phyloP scores from a whole-genome alignment of 2,329 filamentous ascomycete species.

The Monosporascus sp. region DNA sequence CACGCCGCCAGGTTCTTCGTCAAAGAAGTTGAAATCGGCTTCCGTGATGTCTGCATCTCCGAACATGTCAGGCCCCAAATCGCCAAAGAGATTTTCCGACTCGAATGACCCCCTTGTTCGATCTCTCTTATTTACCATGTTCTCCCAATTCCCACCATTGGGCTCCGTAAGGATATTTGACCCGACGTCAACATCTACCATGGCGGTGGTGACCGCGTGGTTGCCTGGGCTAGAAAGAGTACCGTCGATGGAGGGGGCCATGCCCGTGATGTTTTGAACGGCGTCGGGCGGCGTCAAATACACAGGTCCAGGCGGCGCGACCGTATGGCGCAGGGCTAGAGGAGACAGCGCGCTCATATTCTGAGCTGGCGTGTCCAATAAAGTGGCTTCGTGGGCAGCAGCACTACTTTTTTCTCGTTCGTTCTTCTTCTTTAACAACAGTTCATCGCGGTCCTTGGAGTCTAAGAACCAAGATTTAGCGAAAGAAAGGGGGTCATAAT shows the following conservation, averaged over 20 bases:
- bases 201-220: slow-evolving; percentile 22
- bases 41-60: slow-evolving; percentile 73
- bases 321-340: slow-evolving; percentile 38
- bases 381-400: slow-evolving; percentile 36
- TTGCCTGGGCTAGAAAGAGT: slow-evolving; percentile 52
- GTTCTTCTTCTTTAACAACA: slow-evolving; percentile 41
- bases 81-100: slow-evolving; percentile 60
- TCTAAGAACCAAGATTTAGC: slow-evolving; percentile 46
- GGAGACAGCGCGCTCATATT: slow-evolving; percentile 48
- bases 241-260: slow-evolving; percentile 53
- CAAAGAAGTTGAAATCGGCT: slow-evolving; percentile 80
- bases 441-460: slow-evolving; percentile 41
- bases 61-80: slow-evolving; percentile 65
- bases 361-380: slow-evolving; percentile 36
- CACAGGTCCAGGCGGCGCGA: slow-evolving; percentile 47
- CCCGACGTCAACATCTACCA: slow-evolving; percentile 33
- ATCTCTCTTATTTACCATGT: slow-evolving; percentile 40
- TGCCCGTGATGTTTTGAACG: slow-evolving; percentile 47
- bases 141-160: slow-evolving; percentile 37
- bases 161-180: slow-evolving; percentile 23
- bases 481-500: slow-evolving; percentile 43
- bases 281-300: slow-evolving; percentile 70
- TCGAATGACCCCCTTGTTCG: slow-evolving; percentile 39
- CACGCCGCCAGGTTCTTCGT: slow-evolving; percentile 49
- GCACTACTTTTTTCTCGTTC: slow-evolving; percentile 46